Percentiles rank a stretch among this genome's conserved stretches.
phyloP scores from a whole-genome alignment of 257 asterid genomes.

The Fraxinus americana region DNA sequence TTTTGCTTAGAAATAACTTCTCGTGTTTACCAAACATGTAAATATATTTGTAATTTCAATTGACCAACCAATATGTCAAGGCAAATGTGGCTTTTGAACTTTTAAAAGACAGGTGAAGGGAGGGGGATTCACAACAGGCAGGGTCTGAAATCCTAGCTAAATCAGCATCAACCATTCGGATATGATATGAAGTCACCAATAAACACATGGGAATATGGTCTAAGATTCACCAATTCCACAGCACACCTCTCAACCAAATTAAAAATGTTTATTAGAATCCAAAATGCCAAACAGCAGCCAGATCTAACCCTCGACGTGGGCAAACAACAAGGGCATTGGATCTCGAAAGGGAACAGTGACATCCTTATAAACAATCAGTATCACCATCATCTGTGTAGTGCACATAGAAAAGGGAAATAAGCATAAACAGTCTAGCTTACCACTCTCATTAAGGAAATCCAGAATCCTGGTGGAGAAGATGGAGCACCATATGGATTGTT shows the following conservation, averaged over 20 bases:
- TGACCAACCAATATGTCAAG: not conserved
- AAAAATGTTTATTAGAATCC: not conserved
- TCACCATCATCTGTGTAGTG: not conserved
- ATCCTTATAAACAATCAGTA: not conserved
- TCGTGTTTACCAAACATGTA: too few relatives aligned
- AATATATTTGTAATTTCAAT: too few relatives aligned
- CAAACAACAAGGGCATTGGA: not conserved
- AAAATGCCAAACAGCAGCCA: slow-evolving; percentile 13
- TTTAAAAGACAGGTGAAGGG: not conserved
- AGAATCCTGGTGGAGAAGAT: slow-evolving; percentile 81
- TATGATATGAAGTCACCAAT: not conserved
- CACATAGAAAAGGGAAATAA: not conserved
- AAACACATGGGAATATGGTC: not conserved
- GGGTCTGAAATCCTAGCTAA: not conserved
- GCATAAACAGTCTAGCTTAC: slow-evolving; percentile 42
- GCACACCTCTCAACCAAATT: not conserved
- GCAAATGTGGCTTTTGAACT: not conserved
- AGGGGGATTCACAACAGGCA: not conserved
- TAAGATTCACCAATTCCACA: not conserved
- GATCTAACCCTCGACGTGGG: slow-evolving; percentile 9
- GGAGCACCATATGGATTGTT: slow-evolving; percentile 91
- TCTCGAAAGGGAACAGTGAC: not conserved
- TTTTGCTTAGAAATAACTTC: not conserved
- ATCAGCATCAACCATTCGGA: not conserved
- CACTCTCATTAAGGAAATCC: slow-evolving; percentile 94